Conservation (phyloP, 2,329 filamentous ascomycete genomes). For the Lithohypha guttulata region DNA sequence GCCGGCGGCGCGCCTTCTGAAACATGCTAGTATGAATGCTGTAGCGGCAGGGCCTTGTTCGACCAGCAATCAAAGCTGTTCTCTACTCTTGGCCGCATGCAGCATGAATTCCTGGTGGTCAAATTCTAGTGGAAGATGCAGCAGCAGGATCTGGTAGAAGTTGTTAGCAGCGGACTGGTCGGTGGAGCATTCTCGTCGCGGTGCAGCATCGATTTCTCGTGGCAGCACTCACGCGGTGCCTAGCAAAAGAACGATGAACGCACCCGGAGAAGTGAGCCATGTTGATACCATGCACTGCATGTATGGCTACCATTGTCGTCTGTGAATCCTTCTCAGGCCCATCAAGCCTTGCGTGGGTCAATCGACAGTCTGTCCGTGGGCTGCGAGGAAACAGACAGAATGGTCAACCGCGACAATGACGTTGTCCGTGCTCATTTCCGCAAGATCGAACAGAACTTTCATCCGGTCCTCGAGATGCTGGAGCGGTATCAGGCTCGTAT, state of each 20-base stretch:
- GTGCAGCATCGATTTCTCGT: constrained; percentile 2
- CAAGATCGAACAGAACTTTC: not conserved
- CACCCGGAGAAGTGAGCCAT: no score
- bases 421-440: not conserved
- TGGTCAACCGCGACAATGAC: not conserved
- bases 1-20: constrained; percentile 2
- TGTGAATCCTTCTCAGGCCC: no score
- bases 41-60: constrained; percentile 2
- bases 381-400: not conserved
- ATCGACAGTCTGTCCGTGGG: not conserved
- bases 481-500: not conserved
- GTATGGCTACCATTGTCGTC: no score
- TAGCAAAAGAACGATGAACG: no score
- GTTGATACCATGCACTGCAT: no score
- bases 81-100: no score
- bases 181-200: constrained; percentile 1
- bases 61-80: constrained; percentile 3
- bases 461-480: constrained; percentile 1
- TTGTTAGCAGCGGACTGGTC: not conserved
- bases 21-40: constrained; percentile 1
- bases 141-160: constrained; percentile 3
- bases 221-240: constrained; percentile 2
- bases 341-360: not conserved
- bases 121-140: constrained; percentile 3
- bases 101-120: not conserved